Percentiles rank a stretch among this genome's conserved stretches.
phyloP scores from a whole-genome alignment of 345 rosid genomes.

The Camelina sativa region DNA sequence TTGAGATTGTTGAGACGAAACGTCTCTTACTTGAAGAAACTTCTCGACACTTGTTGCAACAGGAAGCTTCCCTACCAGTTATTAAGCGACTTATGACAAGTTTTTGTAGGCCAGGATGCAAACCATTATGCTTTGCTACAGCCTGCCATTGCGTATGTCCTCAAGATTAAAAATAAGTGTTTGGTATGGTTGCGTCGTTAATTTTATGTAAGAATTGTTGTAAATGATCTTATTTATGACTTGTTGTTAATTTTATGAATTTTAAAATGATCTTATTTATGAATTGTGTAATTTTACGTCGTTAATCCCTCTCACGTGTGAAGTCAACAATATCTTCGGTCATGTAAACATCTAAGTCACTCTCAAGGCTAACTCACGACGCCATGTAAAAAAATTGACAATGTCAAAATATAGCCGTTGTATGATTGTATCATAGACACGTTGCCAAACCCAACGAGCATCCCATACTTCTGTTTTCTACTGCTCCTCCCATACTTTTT shows the following conservation, averaged over 20 bases:
- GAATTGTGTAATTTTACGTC: too few species aligned
- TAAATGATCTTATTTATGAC: too few species aligned
- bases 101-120: conserved; percentile 31
- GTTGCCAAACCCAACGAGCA: conserved; percentile 7
- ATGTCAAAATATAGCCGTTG: conserved; percentile 38
- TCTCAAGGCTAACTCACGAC: too few species aligned
- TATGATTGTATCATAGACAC: conserved; percentile 21
- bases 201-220: neutral
- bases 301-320: too few species aligned
- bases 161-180: too few species aligned
- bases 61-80: neutral
- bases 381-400: neutral
- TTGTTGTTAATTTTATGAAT: neutral
- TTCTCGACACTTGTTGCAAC: neutral
- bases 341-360: too few species aligned
- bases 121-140: conserved; percentile 16
- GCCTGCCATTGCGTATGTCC: neutral
- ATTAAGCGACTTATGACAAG: neutral
- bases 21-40: conserved; percentile 2
- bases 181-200: too few species aligned
- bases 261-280: too few species aligned
- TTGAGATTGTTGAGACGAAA: conserved; percentile 22
- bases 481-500: too few species aligned
- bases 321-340: too few species aligned
- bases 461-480: too few species aligned